Conservation (phyloP, 1,139 yeast species). For the Yamadazyma diddensiae region DNA sequence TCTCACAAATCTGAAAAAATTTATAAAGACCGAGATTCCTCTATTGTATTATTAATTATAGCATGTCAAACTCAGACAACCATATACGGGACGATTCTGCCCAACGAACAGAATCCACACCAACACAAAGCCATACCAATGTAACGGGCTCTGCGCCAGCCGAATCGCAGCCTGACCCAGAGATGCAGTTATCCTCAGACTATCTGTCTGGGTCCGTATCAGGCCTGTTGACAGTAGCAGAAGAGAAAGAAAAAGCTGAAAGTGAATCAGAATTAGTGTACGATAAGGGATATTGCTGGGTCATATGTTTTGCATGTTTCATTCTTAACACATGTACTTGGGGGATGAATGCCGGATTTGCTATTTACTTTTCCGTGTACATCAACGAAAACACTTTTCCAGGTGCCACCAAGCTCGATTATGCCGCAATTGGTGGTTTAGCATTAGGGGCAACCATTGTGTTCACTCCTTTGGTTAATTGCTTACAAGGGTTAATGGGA, state of each 20-base stretch:
- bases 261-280: constrained; percentile 2
- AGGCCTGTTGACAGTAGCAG: too few relatives aligned
- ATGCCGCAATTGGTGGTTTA: constrained; percentile 40
- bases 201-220: too few relatives aligned
- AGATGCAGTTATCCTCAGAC: too few relatives aligned
- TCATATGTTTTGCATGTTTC: constrained; percentile 40
- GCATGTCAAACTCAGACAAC: too few relatives aligned
- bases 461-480: constrained; percentile 41
- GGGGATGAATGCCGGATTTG: constrained; percentile 56
- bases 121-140: too few relatives aligned
- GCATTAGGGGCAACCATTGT: constrained; percentile 37
- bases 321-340: constrained; percentile 45
- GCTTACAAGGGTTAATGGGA: constrained; percentile 37
- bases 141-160: too few relatives aligned
- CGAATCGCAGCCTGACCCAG: too few relatives aligned
- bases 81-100: too few relatives aligned
- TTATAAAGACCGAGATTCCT: too few relatives aligned
- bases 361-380: constrained; percentile 50
- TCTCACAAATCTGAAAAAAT: too few relatives aligned
- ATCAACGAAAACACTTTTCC: constrained; percentile 30
- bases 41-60: too few relatives aligned
- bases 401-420: constrained; percentile 42
- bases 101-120: too few relatives aligned
- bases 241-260: background rate
- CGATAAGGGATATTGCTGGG: constrained; percentile 53